Conservation (phyloP, 371 early-diverging fungal genomes). For the Rhizomucor miehei region DNA sequence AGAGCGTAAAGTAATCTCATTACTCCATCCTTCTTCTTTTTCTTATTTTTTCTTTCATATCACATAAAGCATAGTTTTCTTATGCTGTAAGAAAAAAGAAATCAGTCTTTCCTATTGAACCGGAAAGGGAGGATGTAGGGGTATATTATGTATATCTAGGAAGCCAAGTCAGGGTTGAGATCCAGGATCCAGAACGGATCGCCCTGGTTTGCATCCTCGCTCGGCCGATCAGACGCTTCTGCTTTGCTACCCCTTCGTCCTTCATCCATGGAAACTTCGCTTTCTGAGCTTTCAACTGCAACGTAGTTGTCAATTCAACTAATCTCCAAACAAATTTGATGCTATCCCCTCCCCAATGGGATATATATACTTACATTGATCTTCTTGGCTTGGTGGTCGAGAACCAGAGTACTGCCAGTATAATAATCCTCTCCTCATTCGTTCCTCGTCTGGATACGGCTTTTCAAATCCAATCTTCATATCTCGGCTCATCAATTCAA, state of each 20-base stretch:
- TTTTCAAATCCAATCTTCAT: conserved; percentile 46
- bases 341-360: no score
- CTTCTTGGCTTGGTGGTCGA: conserved; percentile 23
- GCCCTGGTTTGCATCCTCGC: conserved; percentile 17
- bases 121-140: no score
- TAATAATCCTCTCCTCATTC: conserved; percentile 42
- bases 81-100: no score
- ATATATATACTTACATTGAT: conserved; percentile 25
- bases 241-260: conserved; percentile 1
- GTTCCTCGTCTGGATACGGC: conserved; percentile 53
- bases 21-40: neutral
- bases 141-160: conserved; percentile 6
- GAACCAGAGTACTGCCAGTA: conserved; percentile 41
- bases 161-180: conserved; percentile 48
- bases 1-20: neutral
- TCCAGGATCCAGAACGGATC: conserved; percentile 51
- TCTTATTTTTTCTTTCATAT: neutral
- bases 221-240: conserved; percentile 8
- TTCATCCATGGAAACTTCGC: conserved; percentile 23
- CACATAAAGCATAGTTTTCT: no score
- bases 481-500: conserved; percentile 36
- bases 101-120: no score
- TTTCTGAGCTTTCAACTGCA: conserved; percentile 40
- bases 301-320: no score
- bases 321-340: neutral